Evolutionary conservation across 495 filamentous ascomycete genomes (phyloP), one percentile per base, ranked within the genome.

Genomic region (Chaetomium tenue): DNA sequence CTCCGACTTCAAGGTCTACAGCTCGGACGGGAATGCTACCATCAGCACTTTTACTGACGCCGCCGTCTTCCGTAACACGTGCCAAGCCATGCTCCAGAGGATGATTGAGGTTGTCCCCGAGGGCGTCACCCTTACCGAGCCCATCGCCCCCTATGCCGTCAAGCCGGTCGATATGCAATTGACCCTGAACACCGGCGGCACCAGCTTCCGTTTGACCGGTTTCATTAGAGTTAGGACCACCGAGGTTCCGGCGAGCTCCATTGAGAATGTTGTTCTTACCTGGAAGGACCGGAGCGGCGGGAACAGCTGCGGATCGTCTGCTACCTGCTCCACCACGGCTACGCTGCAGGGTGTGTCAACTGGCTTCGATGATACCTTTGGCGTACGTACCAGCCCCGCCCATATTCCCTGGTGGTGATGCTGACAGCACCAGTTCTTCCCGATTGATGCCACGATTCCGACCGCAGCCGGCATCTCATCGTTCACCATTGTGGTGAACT

Each of bases 231-330:
- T 82, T 30, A 74, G 77, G 56, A 79, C 75, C 8, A 82, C 77
- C 9, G 61, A 72, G 8, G 59, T 76, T 30, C 76, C 73, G 11
- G 64, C 53, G 8, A 68, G 66, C 44, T 66, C 68, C 33, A 72
- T 80, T 61, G 59, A 66, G 40, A 74, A 75, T 51, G 47, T 98
- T 66, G 85, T 88, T 4, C 82, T 87, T 2, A 79, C 94, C 40
- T 97, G 97, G 83, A 96, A 95, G 79, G 95, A 97, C 73, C 89
- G 90, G 69, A 93, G 92, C 74, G 96, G 95, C 70, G 93, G 92
- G 3, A 96, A 93, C 76, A 96, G 92, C 50, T 81, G 79, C 33
- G 77, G 78, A 16, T 76, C 66, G 2, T 55, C 68, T 23, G 72
- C 68, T 51, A 70, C 68, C 18, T 81, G 82, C 60, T 74, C 76